Percentiles rank a stretch among this genome's conserved stretches.
These are phyloP conservation scores for Auricularia auricula-judae DNA, from an alignment of 768 basidiomycete genomes.

Conservation along the genomic window DNA sequence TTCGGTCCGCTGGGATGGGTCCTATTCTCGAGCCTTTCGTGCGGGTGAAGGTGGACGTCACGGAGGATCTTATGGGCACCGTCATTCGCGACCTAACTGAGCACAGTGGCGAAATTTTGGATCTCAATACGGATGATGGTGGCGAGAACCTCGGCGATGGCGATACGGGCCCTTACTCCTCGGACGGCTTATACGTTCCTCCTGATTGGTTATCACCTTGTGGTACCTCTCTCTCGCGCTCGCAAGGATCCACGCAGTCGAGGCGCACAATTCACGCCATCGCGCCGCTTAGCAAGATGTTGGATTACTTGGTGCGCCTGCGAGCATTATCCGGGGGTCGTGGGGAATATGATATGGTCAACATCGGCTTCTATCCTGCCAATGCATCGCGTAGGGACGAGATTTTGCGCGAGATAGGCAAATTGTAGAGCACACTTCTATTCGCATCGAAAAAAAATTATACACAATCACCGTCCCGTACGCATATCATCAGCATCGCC, in stretches of 20 bases:
- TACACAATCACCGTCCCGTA: slow-evolving; percentile 34
- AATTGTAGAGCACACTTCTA: slow-evolving; percentile 2
- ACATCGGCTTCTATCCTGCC: slow-evolving; percentile 67
- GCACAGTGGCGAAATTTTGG: slow-evolving; percentile 66
- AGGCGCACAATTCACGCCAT: slow-evolving; percentile 61
- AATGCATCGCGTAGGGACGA: slow-evolving; percentile 50
- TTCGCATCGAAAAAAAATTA: not conserved
- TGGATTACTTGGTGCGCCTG: slow-evolving; percentile 69
- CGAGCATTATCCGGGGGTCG: slow-evolving; percentile 76
- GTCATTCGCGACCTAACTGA: slow-evolving; percentile 80
- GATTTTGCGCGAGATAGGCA: slow-evolving; percentile 70
- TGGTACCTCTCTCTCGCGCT: slow-evolving; percentile 22
- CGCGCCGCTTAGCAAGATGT: slow-evolving; percentile 71
- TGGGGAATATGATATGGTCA: slow-evolving; percentile 68
- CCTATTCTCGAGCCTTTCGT: slow-evolving; percentile 74
- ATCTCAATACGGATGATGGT: slow-evolving; percentile 17
- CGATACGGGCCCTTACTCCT: slow-evolving; percentile 33
- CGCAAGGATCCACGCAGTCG: slow-evolving; percentile 26
- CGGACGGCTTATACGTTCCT: slow-evolving; percentile 66
- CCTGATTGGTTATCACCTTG: slow-evolving; percentile 71
- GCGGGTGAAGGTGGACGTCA: slow-evolving; percentile 53
- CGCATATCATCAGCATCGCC: slow-evolving; percentile 70
- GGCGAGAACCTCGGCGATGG: slow-evolving; percentile 15
- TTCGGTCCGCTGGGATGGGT: slow-evolving; percentile 56
- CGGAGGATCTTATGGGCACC: slow-evolving; percentile 59